These are phyloP conservation scores for Metarhizium robertsii DNA, from an alignment of 2,329 filamentous ascomycete species.

Conservation along the genomic window DNA sequence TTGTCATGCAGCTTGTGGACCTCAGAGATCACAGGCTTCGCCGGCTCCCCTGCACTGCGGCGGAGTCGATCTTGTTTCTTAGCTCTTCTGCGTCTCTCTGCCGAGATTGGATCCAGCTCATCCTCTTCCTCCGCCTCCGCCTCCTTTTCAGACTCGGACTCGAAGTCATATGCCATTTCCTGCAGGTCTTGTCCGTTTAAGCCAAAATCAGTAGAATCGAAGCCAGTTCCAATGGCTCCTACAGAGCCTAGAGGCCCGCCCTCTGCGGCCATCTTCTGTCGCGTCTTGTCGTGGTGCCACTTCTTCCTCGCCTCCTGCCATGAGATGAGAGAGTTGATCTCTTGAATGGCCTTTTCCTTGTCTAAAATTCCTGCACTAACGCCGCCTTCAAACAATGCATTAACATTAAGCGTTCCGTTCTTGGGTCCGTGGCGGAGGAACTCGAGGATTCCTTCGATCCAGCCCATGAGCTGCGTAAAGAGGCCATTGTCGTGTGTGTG, in stretches of 20 bases:
- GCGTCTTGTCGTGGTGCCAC: slow-evolving; percentile 96
- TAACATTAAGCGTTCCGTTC: slow-evolving; percentile 86
- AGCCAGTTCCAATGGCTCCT: slow-evolving; percentile 46
- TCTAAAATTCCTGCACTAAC: slow-evolving; percentile 59
- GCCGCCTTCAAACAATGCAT: slow-evolving; percentile 79
- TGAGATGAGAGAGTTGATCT: slow-evolving; percentile 77
- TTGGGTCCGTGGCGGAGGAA: slow-evolving; percentile 82
- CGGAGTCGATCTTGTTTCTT: slow-evolving; percentile 74
- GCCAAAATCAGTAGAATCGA: slow-evolving; percentile 81
- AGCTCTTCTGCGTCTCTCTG: slow-evolving; percentile 68
- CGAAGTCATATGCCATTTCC: slow-evolving; percentile 74
- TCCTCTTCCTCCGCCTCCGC: slow-evolving; percentile 69
- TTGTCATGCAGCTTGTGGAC: slow-evolving; percentile 70
- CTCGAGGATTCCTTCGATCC: slow-evolving; percentile 91
- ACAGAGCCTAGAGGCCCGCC: slow-evolving; percentile 38
- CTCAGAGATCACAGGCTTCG: slow-evolving; percentile 71
- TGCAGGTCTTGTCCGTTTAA: slow-evolving; percentile 78
- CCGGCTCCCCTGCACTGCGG: slow-evolving; percentile 71
- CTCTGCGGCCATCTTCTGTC: slow-evolving; percentile 97
- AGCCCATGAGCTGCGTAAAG: slow-evolving; percentile 92
- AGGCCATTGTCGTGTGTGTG: slow-evolving; percentile 94
- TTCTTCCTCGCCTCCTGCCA: slow-evolving; percentile 96
- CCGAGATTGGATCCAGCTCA: slow-evolving; percentile 76
- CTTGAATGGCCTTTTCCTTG: slow-evolving; percentile 59
- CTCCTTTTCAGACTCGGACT: slow-evolving; percentile 54